phyloP scores from a whole-genome alignment of 2,329 filamentous ascomycete genomes.

The Colletotrichum gigasporum region DNA sequence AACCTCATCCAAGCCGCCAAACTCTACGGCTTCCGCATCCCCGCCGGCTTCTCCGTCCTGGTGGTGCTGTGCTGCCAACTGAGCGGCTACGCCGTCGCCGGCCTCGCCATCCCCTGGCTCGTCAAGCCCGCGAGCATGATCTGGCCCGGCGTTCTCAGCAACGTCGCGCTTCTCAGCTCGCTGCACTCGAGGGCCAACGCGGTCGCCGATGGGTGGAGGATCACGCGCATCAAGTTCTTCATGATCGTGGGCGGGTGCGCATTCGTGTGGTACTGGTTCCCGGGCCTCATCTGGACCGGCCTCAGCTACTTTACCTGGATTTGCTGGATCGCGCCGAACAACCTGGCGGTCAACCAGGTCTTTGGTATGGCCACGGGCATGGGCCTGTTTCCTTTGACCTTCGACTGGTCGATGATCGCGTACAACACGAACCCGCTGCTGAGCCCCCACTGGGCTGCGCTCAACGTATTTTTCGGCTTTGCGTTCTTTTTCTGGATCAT shows the following conservation, averaged over 20 bases:
- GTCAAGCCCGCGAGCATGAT: conserved; percentile 55
- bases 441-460: conserved; percentile 65
- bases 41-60: conserved; percentile 40
- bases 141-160: conserved; percentile 57
- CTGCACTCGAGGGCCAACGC: conserved; percentile 42
- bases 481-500: conserved; percentile 64
- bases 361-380: conserved; percentile 57
- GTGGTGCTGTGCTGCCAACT: conserved; percentile 57
- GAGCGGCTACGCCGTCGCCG: conserved; percentile 59
- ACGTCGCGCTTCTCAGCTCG: conserved; percentile 52
- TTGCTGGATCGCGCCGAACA: conserved; percentile 58
- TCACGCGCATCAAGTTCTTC: conserved; percentile 53
- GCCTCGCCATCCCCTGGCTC: conserved; percentile 49
- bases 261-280: conserved; percentile 60
- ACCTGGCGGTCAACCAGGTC: conserved; percentile 55
- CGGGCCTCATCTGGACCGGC: conserved; percentile 53
- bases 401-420: conserved; percentile 48
- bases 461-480: conserved; percentile 67
- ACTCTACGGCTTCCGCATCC: conserved; percentile 52
- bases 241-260: conserved; percentile 47
- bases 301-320: conserved; percentile 54
- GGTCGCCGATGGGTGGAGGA: conserved; percentile 40
- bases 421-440: conserved; percentile 49
- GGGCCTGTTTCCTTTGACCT: conserved; percentile 50
- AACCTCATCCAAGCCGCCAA: conserved; percentile 53